Percentiles rank a stretch among this genome's conserved stretches.
These are phyloP conservation scores for Arthromyces matolae DNA, from an alignment of 768 basidiomycete species.

Conservation along the genomic window DNA sequence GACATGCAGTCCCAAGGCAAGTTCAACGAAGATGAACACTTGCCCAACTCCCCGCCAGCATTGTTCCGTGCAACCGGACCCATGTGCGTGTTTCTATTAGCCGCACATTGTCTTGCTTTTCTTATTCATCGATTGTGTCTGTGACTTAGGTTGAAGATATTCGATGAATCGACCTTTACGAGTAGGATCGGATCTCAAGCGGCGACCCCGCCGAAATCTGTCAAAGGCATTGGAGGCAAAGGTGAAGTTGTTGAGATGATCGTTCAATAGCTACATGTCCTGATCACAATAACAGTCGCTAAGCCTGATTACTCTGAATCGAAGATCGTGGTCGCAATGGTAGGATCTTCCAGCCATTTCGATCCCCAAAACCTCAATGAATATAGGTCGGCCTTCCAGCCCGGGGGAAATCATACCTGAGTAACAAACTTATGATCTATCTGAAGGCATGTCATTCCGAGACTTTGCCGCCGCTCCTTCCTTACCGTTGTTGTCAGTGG, in stretches of 20 bases:
- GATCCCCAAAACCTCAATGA: slow-evolving; percentile 1
- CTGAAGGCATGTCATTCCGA: slow-evolving; percentile 61
- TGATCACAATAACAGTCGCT: slow-evolving; percentile 52
- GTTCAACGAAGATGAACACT: slow-evolving; percentile 23
- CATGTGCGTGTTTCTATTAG: slow-evolving; percentile 43
- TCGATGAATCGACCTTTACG: slow-evolving; percentile 69
- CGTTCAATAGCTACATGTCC: slow-evolving; percentile 2
- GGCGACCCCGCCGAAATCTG: slow-evolving; percentile 75
- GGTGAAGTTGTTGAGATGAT: slow-evolving; percentile 40
- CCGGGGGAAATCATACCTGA: slow-evolving; percentile 95
- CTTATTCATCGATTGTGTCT: neutral
- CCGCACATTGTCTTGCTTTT: neutral
- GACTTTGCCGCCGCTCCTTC: slow-evolving; percentile 1
- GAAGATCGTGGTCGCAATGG: slow-evolving; percentile 98
- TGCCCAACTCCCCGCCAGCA: slow-evolving; percentile 50
- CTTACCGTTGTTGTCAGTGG: slow-evolving; percentile 58
- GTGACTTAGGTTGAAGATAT: slow-evolving; percentile 63
- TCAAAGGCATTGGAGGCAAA: slow-evolving; percentile 87
- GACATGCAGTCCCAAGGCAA: slow-evolving; percentile 42
- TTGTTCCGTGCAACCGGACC: slow-evolving; percentile 73
- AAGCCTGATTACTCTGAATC: slow-evolving; percentile 98
- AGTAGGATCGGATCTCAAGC: slow-evolving; percentile 72
- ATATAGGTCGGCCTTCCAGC: slow-evolving; percentile 92
- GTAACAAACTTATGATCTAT: slow-evolving; percentile 96
- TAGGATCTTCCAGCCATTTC: slow-evolving; percentile 26